These are phyloP conservation scores for Cinchona pubescens DNA, from an alignment of 257 asterid species.

Conservation along the genomic window DNA sequence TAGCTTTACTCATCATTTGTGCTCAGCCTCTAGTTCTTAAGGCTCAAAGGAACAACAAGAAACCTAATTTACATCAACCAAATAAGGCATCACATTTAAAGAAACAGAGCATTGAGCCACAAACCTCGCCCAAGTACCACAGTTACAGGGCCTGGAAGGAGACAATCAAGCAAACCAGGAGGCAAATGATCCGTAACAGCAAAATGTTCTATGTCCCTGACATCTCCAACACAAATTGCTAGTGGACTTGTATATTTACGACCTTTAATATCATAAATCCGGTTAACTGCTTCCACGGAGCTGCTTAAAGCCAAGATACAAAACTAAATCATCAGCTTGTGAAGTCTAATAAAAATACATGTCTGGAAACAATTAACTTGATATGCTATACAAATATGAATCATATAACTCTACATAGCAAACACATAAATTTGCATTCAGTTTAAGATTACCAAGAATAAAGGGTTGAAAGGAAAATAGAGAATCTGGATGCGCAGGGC, in stretches of 20 bases:
- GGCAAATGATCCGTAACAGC: slow-evolving; percentile 72
- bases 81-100: background rate
- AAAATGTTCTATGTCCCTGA: slow-evolving; percentile 60
- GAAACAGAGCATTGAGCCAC: slow-evolving; percentile 14
- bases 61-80: background rate
- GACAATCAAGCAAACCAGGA: slow-evolving; percentile 61
- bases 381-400: background rate
- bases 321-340: slow-evolving; percentile 17
- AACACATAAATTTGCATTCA: background rate
- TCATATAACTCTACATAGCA: background rate
- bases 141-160: slow-evolving; percentile 92
- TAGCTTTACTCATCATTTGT: background rate
- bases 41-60: background rate
- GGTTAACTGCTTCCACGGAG: slow-evolving; percentile 75
- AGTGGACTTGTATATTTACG: slow-evolving; percentile 81
- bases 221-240: slow-evolving; percentile 82
- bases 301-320: slow-evolving; percentile 37
- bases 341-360: background rate
- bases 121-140: slow-evolving; percentile 73
- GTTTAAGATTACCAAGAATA: background rate
- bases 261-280: slow-evolving; percentile 86
- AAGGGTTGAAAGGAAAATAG: background rate
- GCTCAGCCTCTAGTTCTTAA: background rate
- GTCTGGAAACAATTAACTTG: background rate
- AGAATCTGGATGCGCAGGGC: background rate